Evolutionary conservation across 495 filamentous ascomycete species (phyloP).

Genomic region (Lasiosphaeriaceae sp.): DNA sequence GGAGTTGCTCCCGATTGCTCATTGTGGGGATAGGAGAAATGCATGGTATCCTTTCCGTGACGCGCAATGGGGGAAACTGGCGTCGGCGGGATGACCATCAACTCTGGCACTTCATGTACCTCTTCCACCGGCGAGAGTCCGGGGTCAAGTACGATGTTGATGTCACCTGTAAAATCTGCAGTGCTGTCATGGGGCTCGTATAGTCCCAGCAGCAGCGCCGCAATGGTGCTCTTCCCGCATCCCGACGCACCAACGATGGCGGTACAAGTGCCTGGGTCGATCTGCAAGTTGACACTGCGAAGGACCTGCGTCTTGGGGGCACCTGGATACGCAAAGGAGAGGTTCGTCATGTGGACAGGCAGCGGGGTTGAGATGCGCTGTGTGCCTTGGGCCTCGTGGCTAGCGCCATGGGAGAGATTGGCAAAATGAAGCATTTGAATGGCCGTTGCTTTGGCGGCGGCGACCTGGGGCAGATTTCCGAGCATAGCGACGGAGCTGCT

Average conservation of each 20-base stretch:
- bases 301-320: slow-evolving; percentile 53
- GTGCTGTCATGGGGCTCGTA: slow-evolving; percentile 24
- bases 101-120: no score
- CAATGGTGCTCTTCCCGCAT: slow-evolving; percentile 84
- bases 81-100: no score
- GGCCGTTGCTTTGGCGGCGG: slow-evolving; percentile 66
- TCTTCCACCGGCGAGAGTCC: background rate
- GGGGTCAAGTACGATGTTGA: background rate
- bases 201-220: slow-evolving; percentile 59
- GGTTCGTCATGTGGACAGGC: slow-evolving; percentile 56
- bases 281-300: slow-evolving; percentile 53
- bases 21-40: no score
- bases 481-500: slow-evolving; percentile 66
- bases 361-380: slow-evolving; percentile 46
- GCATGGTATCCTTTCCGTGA: no score
- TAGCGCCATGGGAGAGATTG: slow-evolving; percentile 44
- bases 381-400: slow-evolving; percentile 59
- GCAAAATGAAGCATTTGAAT: slow-evolving; percentile 70
- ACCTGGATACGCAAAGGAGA: slow-evolving; percentile 68
- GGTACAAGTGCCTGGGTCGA: slow-evolving; percentile 57
- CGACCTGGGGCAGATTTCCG: slow-evolving; percentile 75
- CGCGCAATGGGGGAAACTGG: no score
- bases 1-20: slow-evolving; percentile 11
- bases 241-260: slow-evolving; percentile 83
- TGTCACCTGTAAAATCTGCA: slow-evolving; percentile 46